A percentile compares a stretch with the other conserved stretches of the same genome.
Conservation (phyloP, 75 land plant species). For the Cunninghamia lanceolata region DNA sequence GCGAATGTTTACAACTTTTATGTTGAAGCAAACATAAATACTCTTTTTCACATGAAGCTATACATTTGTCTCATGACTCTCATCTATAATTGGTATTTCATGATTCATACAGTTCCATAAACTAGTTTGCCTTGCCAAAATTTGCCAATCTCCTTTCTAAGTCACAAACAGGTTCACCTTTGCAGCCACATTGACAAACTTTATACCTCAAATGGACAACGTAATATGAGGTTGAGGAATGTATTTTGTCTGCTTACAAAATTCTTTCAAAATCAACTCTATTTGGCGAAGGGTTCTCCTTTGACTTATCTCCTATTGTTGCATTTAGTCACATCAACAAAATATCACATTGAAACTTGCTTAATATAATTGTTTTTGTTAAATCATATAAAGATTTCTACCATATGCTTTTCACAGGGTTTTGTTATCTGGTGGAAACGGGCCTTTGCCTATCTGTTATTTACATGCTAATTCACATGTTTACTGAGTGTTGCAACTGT, state of each 20-base stretch:
- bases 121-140: not conserved
- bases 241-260: not conserved
- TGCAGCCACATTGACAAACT: not conserved
- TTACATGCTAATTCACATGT: not conserved
- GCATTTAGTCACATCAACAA: too few species aligned
- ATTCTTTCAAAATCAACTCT: not conserved
- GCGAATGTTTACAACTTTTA: not conserved
- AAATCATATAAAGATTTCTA: too few species aligned
- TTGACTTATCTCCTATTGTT: too few species aligned
- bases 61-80: too few species aligned
- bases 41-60: not conserved
- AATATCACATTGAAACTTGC: too few species aligned
- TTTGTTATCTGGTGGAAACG: not conserved
- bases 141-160: not conserved
- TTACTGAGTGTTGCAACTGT: not conserved
- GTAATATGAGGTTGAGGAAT: not conserved
- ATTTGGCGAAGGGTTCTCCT: too few species aligned
- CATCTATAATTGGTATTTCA: too few species aligned
- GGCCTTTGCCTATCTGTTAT: not conserved
- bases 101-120: not conserved
- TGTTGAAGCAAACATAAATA: not conserved
- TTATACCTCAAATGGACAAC: not conserved
- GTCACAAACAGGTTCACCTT: not conserved
- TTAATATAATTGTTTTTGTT: too few species aligned
- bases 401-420: too few species aligned